Percentiles rank a stretch among this genome's conserved stretches.
These are phyloP conservation scores for Penicillium brevicompactum DNA, from an alignment of 2,329 filamentous ascomycete species.

Conservation along the genomic window DNA sequence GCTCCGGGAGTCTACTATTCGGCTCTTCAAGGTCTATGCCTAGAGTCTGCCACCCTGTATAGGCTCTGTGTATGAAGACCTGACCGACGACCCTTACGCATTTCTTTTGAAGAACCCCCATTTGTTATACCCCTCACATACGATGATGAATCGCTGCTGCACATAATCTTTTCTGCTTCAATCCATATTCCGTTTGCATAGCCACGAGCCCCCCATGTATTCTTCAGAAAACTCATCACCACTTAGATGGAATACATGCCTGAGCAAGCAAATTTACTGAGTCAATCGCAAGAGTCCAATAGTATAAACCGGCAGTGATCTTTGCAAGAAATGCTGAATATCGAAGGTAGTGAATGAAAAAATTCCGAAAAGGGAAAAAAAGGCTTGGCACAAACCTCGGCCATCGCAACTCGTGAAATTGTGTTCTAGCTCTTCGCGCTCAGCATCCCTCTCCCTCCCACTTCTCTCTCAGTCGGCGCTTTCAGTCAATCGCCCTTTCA, in stretches of 20 bases:
- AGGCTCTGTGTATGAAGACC: constrained; percentile 14
- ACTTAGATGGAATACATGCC: constrained; percentile 22
- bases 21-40: background rate
- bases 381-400: constrained; percentile 28
- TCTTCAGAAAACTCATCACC: constrained; percentile 18
- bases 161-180: constrained; percentile 24
- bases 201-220: constrained; percentile 13
- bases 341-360: background rate
- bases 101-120: constrained; percentile 18
- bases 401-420: constrained; percentile 13
- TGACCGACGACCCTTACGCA: constrained; percentile 22
- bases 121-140: constrained; percentile 28
- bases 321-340: no score
- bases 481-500: constrained; percentile 3
- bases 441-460: background rate
- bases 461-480: background rate
- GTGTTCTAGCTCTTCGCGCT: background rate
- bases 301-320: no score
- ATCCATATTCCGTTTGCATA: constrained; percentile 24
- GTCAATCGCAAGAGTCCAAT: background rate
- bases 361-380: constrained; percentile 22
- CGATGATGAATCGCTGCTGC: constrained; percentile 22
- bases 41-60: background rate
- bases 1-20: background rate
- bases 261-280: constrained; percentile 1